Evolutionary conservation across 495 filamentous ascomycete genomes (phyloP).

Genomic region (Trypethelium eluteriae): DNA sequence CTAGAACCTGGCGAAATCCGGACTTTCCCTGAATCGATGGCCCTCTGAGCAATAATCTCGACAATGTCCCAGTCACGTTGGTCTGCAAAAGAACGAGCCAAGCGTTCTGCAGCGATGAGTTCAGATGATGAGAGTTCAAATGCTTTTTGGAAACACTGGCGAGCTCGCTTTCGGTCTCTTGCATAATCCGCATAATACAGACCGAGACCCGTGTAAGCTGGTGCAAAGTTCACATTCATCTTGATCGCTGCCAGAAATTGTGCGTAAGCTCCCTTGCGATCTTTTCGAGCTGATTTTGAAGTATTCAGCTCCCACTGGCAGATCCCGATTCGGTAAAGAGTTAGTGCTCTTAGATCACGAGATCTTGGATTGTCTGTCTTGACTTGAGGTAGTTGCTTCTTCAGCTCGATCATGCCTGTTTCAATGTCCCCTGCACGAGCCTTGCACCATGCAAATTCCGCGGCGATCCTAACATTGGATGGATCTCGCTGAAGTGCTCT

Average conservation of each 20-base stretch:
- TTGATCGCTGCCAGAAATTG: slow-evolving; percentile 79
- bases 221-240: slow-evolving; percentile 80
- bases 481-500: slow-evolving; percentile 64
- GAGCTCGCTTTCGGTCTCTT: slow-evolving; percentile 72
- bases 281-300: slow-evolving; percentile 62
- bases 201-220: slow-evolving; percentile 89
- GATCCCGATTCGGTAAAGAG: slow-evolving; percentile 77
- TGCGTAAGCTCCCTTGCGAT: slow-evolving; percentile 68
- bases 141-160: slow-evolving; percentile 91
- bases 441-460: slow-evolving; percentile 84
- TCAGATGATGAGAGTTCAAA: slow-evolving; percentile 89
- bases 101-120: slow-evolving; percentile 75
- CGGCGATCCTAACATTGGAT: slow-evolving; percentile 63
- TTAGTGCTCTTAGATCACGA: slow-evolving; percentile 69
- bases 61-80: slow-evolving; percentile 93
- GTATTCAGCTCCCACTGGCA: slow-evolving; percentile 80
- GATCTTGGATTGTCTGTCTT: slow-evolving; percentile 47
- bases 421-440: slow-evolving; percentile 70
- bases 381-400: slow-evolving; percentile 57
- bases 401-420: slow-evolving; percentile 56
- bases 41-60: slow-evolving; percentile 81
- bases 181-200: slow-evolving; percentile 90
- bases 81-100: slow-evolving; percentile 78
- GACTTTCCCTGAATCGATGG: slow-evolving; percentile 85
- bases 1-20: slow-evolving; percentile 85